Evolutionary conservation across 2,329 filamentous ascomycete genomes (phyloP), one percentile per base, ranked within the genome.

Genomic region (Tolypocladium pustulatum): DNA sequence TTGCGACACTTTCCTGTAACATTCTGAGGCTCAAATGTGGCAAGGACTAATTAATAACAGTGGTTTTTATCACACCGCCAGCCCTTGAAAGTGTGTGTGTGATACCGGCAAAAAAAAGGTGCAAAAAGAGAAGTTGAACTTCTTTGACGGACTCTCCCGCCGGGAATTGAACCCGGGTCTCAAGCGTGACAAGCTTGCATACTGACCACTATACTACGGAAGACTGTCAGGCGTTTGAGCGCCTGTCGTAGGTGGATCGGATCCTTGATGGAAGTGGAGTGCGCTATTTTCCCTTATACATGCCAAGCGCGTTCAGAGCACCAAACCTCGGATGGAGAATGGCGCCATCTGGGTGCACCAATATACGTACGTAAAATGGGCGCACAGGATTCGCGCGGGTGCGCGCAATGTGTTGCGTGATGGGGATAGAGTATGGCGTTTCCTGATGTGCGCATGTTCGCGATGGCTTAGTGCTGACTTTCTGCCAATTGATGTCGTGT

Each of bases 181-280:
- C 57, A 58, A 59, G 56, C 54, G 56, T 54, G 58, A 62, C 54
- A 57, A 56, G 56, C 56, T 61, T 61, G 59, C 55, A 60, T 57
- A 60, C 58, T 61, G 57, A 59, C 60, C 60, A 61, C 60, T 61
- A 61, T 61, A 61, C 60, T 61, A 61, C 60, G 60, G 60, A 61
- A 61, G 60, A 61, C 52, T 57, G 36, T 52, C 59, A 61, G 56
- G 37, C 60, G 60, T 61, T 59, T 54, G 7, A 15, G 53, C 60
- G 58, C 56, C 58, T 62, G 60, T 60, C 59, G 62, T 64, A 64
- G 61, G 32, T 59, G 58, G 62, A 61, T 63, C 58, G 46, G 54
- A 27, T 57, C 56, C 56, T 57, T 37, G 57, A 40, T 60, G 57
- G 22, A 37, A 56, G 46, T 0, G 32, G 32, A 1, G 2, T 30